Conservation (phyloP, 2,329 filamentous ascomycete genomes). For the Fusarium anguioides region DNA sequence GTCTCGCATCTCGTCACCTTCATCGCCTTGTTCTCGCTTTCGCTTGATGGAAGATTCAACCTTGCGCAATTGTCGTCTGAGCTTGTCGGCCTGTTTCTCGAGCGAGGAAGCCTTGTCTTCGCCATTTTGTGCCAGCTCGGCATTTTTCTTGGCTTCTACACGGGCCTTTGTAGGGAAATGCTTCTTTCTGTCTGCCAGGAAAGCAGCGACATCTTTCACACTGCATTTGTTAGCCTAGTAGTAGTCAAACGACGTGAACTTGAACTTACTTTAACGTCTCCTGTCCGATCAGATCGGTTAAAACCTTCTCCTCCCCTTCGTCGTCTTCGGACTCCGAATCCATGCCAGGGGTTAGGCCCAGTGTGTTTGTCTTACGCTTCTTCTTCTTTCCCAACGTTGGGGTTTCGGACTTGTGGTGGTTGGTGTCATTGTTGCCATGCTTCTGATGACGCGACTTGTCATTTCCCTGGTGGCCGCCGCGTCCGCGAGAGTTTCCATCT, state of each 20-base stretch:
- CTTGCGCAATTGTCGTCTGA: constrained; percentile 73
- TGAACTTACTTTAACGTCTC: constrained; percentile 66
- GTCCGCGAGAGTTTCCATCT: constrained; percentile 56
- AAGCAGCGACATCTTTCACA: constrained; percentile 78
- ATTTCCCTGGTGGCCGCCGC: constrained; percentile 56
- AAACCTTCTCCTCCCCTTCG: constrained; percentile 76
- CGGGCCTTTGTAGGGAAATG: constrained; percentile 84
- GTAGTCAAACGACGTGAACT: not conserved
- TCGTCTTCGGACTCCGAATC: constrained; percentile 74
- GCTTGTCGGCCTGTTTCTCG: constrained; percentile 70
- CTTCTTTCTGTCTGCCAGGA: constrained; percentile 82
- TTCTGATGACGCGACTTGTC: constrained; percentile 56
- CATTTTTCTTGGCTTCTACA: constrained; percentile 70
- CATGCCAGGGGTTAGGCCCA: constrained; percentile 76
- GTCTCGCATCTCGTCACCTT: constrained; percentile 73
- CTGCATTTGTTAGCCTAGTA: constrained; percentile 49
- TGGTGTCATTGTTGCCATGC: constrained; percentile 49
- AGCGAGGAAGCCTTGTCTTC: constrained; percentile 71
- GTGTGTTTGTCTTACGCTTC: constrained; percentile 76
- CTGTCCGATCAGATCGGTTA: constrained; percentile 64
- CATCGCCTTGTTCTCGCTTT: constrained; percentile 74
- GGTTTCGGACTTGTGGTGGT: constrained; percentile 52
- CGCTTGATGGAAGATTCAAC: constrained; percentile 77
- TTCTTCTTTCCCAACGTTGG: constrained; percentile 71
- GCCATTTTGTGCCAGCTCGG: constrained; percentile 57